Percentiles rank a stretch among this genome's conserved stretches.
These are phyloP conservation scores for Coemansia sp. DNA, from an alignment of 192 early-diverging fungal species.

Conservation along the genomic window DNA sequence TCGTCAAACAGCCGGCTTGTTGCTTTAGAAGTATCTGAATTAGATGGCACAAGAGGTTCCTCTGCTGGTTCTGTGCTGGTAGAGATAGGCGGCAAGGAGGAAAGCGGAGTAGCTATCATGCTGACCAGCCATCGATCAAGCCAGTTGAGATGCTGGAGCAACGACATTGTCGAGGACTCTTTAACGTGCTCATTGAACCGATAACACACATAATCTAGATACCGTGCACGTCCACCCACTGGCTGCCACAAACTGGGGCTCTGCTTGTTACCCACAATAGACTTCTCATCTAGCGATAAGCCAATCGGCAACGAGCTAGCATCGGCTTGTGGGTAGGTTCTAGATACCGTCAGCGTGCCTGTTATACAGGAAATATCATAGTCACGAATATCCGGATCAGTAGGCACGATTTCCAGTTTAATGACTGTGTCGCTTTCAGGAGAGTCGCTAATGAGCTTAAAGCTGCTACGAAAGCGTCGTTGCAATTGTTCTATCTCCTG, in stretches of 20 bases:
- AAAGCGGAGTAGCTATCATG: constrained; percentile 16
- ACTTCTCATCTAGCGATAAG: constrained; percentile 22
- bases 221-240: constrained; percentile 11
- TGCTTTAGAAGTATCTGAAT: neutral
- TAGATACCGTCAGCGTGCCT: constrained; percentile 16
- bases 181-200: constrained; percentile 31
- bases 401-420: constrained; percentile 29
- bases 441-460: constrained; percentile 13
- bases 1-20: constrained; percentile 16
- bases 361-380: constrained; percentile 34
- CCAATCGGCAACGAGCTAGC: constrained; percentile 13
- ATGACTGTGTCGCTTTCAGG: constrained; percentile 10
- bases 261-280: constrained; percentile 35
- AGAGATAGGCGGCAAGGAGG: constrained; percentile 4
- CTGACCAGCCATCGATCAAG: constrained; percentile 50
- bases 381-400: constrained; percentile 37
- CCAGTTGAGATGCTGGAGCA: constrained; percentile 56
- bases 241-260: constrained; percentile 35
- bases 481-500: constrained; percentile 47
- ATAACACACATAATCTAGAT: constrained; percentile 21
- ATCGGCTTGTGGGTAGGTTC: constrained; percentile 19
- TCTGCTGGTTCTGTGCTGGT: neutral
- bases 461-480: constrained; percentile 46
- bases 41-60: neutral
- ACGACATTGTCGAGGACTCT: constrained; percentile 18